phyloP scores from a whole-genome alignment of 768 basidiomycete species.

The Infundibulicybe gibba region DNA sequence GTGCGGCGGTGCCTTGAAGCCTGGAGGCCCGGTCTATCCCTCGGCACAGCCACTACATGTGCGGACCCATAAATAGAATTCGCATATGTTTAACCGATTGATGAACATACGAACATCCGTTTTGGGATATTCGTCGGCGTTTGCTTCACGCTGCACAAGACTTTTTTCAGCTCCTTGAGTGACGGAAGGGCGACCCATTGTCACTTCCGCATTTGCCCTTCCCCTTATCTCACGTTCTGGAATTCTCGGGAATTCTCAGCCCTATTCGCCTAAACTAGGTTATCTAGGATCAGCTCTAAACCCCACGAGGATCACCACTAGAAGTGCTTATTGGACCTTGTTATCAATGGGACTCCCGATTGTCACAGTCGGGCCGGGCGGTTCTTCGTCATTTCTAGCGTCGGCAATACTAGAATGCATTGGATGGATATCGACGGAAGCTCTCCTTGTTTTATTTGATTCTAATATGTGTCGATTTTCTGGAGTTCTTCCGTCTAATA shows the following conservation, averaged over 20 bases:
- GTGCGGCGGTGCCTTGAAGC: too few relatives aligned
- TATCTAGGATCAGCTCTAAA: too few relatives aligned
- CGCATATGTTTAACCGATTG: too few relatives aligned
- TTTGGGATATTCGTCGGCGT: too few relatives aligned
- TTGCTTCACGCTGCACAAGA: too few relatives aligned
- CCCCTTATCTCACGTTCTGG: conserved; percentile 16
- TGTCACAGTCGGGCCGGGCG: conserved; percentile 10
- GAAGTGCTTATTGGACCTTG: conserved; percentile 15
- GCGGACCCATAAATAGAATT: too few relatives aligned
- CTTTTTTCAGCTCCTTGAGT: too few relatives aligned
- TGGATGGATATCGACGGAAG: background rate
- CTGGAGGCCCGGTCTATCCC: too few relatives aligned
- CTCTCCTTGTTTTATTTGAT: conserved; percentile 22
- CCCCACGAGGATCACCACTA: background rate
- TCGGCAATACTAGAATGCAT: too few relatives aligned
- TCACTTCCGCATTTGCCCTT: conserved; percentile 19
- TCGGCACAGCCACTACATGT: too few relatives aligned
- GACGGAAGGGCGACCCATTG: conserved; percentile 1
- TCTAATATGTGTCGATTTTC: conserved; percentile 15
- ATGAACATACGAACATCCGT: too few relatives aligned
- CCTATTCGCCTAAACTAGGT: background rate
- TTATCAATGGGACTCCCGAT: conserved; percentile 22
- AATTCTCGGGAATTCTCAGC: background rate
- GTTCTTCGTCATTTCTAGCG: conserved; percentile 2
- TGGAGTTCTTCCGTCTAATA: conserved; percentile 5